phyloP scores from a whole-genome alignment of 2,329 filamentous ascomycete genomes.

The Huntiella savannae region DNA sequence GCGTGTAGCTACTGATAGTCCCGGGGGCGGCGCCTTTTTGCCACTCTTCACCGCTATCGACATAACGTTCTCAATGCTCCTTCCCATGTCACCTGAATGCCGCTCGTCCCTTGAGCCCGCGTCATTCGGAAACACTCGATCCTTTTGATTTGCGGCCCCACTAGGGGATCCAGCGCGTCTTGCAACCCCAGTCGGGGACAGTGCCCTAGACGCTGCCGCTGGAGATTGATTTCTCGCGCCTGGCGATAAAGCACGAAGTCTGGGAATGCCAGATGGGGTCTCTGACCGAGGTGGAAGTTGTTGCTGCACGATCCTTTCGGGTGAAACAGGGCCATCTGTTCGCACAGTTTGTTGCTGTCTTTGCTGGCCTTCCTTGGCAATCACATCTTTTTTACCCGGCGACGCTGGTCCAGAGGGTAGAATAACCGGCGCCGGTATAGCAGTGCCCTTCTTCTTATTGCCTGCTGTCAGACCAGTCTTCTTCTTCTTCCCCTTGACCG shows the following conservation, averaged over 20 bases:
- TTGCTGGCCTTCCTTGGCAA: no score
- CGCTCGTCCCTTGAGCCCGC: background rate
- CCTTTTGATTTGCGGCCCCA: no score
- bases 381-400: no score
- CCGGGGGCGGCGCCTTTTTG: background rate
- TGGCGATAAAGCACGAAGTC: background rate
- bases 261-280: background rate
- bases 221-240: background rate
- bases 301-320: no score
- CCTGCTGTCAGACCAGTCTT: slow-evolving; percentile 18
- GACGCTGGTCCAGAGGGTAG: no score
- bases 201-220: background rate
- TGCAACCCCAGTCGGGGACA: background rate
- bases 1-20: background rate
- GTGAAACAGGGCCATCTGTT: no score
- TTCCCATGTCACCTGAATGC: background rate
- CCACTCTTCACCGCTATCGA: background rate
- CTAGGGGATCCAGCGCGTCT: no score
- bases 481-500: background rate
- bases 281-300: background rate
- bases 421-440: no score
- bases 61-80: background rate
- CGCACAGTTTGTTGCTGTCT: background rate
- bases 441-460: background rate
- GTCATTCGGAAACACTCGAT: no score